phyloP scores from a whole-genome alignment of 2,329 filamentous ascomycete genomes.

The Aspergillus sp. region DNA sequence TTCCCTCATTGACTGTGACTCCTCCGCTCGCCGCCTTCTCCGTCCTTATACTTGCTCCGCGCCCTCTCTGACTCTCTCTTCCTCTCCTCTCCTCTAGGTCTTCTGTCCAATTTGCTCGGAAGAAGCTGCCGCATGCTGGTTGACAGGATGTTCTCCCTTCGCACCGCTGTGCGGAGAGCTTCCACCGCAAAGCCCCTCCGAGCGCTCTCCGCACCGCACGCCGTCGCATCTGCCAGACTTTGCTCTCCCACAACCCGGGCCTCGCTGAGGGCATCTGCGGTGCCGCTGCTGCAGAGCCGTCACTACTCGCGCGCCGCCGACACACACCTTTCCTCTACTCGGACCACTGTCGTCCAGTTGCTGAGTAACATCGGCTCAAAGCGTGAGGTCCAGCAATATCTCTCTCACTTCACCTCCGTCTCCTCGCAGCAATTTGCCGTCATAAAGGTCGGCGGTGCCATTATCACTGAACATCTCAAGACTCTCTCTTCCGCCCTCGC shows the following conservation, averaged over 20 bases:
- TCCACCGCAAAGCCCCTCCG: conserved; percentile 40
- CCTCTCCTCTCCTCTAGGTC: conserved; percentile 14
- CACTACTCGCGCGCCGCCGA: conserved; percentile 48
- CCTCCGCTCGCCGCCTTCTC: background rate
- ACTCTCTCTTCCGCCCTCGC: conserved; percentile 85
- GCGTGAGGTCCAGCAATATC: conserved; percentile 94
- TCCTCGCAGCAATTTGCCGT: conserved; percentile 97
- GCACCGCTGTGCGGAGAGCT: conserved; percentile 47
- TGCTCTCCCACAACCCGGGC: conserved; percentile 24
- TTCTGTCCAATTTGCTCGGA: conserved; percentile 16
- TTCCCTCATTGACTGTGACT: conserved; percentile 13
- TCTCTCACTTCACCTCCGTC: conserved; percentile 95
- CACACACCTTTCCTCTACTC: conserved; percentile 59
- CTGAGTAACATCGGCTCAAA: conserved; percentile 95
- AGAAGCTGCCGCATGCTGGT: conserved; percentile 43
- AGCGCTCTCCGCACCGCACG: conserved; percentile 40
- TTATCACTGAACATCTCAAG: conserved; percentile 90
- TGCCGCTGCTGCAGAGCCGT: conserved; percentile 35
- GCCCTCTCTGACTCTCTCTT: conserved; percentile 14
- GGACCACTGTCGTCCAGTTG: conserved; percentile 82
- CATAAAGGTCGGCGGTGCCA: conserved; percentile 96
- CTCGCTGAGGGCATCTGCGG: conserved; percentile 27
- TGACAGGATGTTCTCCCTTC: conserved; percentile 45
- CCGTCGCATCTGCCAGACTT: conserved; percentile 31
- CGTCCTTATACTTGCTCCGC: conserved; percentile 23